Evolutionary conservation across 371 early-diverging fungal species (phyloP), one percentile per base, ranked within the genome.

Genomic region (Mortierella sp.): DNA sequence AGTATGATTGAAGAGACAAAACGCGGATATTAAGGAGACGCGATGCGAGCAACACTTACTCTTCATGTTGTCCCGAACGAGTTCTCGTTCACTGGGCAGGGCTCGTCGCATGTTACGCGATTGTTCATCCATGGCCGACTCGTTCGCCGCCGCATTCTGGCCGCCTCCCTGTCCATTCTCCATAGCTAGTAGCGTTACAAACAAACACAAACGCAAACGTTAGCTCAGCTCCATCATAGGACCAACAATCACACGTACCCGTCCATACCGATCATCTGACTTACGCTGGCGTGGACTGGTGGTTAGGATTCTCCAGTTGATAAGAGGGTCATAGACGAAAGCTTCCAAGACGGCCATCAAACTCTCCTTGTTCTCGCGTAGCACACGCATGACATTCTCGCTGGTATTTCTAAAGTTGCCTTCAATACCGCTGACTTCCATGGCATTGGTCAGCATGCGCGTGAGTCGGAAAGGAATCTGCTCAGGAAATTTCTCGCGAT

Each of bases 271-370:
- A 48, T 1, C 5, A 12, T 5, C 3, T 21, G 27, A 79, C 85
- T 76, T 81, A 85, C 85, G 81, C 72, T 86, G 83, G 16, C 87
- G 87, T 24, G 90, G 90, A 82, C 90, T 90, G 24, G 85, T 84
- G 4, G 88, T 84, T 72, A 90, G 60, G 41, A 90, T 85, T 54
- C 97, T 93, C 99, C 98, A 98, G 78, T 98, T 98, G 88, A 99
- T 98, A 76, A 99, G 89, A 6, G 99, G 99, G 83, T 99, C 99
- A 87, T 98, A 97, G 7, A 99, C 98, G 88, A 99, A 99, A 14
- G 99, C 99, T 84, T 99, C 99, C 60, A 99, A 88, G 3, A 99
- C 98, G 63, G 99, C 99, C 99, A 99, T 98, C 84, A 99, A 89
- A 88, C 96, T 96, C 80, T 99, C 99, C 82, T 98, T 97, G 90